Percentiles rank a stretch among this genome's conserved stretches.
phyloP scores from a whole-genome alignment of 352 stramenopile genomes.

The Phytophthora constricta region DNA sequence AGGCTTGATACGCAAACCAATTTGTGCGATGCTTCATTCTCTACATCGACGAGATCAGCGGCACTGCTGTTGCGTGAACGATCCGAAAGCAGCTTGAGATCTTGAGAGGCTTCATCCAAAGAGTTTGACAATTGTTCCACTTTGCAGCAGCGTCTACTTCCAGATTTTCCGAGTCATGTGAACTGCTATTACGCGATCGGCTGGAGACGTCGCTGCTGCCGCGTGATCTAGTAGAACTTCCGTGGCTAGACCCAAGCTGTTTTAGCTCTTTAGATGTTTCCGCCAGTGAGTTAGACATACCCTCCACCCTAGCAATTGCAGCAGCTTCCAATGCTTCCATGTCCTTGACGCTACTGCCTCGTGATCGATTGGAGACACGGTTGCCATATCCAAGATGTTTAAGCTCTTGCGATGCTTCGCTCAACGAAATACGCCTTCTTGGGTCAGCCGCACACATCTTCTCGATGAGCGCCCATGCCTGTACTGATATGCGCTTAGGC shows the following conservation, averaged over 20 bases:
- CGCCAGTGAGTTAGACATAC: conserved; percentile 32
- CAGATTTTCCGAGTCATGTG: background rate
- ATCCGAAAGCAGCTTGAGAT: conserved; percentile 43
- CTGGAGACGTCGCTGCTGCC: conserved; percentile 15
- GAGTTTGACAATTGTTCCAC: conserved; percentile 11
- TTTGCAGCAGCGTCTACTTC: conserved; percentile 2
- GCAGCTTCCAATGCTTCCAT: conserved; percentile 17
- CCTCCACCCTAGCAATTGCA: conserved; percentile 26
- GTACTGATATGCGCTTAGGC: conserved; percentile 44
- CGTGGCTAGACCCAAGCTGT: conserved; percentile 36
- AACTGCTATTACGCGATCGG: conserved; percentile 2
- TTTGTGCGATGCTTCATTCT: conserved; percentile 31
- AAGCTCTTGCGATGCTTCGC: conserved; percentile 54
- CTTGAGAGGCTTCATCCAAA: conserved; percentile 37
- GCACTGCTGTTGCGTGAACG: conserved; percentile 23
- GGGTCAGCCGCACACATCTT: conserved; percentile 70
- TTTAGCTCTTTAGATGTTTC: conserved; percentile 52
- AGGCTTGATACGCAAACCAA: conserved; percentile 29
- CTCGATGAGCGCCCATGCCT: conserved; percentile 64
- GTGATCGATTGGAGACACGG: conserved; percentile 23
- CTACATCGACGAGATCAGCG: conserved; percentile 16
- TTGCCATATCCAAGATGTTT: conserved; percentile 56
- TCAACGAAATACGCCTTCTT: conserved; percentile 49
- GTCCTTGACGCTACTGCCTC: conserved; percentile 27
- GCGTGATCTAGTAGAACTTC: conserved; percentile 9